Evolutionary conservation across 2,329 filamentous ascomycete species (phyloP).

Genomic region (Elsinoe arachidis): DNA sequence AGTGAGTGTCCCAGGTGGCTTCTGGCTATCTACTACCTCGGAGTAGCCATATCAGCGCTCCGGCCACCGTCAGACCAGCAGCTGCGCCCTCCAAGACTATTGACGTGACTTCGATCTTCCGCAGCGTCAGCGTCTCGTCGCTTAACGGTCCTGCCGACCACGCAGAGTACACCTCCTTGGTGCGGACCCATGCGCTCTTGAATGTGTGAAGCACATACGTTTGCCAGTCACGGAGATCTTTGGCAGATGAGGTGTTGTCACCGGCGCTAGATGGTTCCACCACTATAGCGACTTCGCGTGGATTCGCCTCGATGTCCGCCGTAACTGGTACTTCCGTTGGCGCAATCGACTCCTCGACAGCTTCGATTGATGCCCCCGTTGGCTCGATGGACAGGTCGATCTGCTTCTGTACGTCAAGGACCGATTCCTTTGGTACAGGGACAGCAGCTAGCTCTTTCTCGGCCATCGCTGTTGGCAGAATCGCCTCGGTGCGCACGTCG

Average conservation of each 20-base stretch:
- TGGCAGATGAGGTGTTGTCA: neutral
- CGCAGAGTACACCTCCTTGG: constrained; percentile 5
- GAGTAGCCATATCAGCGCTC: constrained; percentile 28
- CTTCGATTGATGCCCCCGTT: constrained; percentile 16
- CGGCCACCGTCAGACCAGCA: constrained; percentile 31
- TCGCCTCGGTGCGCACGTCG: neutral
- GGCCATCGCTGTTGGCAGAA: neutral
- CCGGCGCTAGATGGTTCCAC: neutral
- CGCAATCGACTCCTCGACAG: constrained; percentile 5
- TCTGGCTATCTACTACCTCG: constrained; percentile 18
- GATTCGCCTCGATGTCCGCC: neutral
- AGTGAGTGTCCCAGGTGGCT: constrained; percentile 28
- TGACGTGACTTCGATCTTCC: constrained; percentile 39
- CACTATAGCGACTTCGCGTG: constrained; percentile 4
- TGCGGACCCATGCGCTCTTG: neutral
- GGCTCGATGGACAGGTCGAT: constrained; percentile 21
- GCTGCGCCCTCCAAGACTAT: constrained; percentile 37
- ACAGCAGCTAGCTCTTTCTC: neutral
- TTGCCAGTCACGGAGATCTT: neutral
- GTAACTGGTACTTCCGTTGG: too few species aligned
- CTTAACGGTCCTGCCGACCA: constrained; percentile 31
- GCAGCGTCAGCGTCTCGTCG: constrained; percentile 33
- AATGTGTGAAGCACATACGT: constrained; percentile 18
- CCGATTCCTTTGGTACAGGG: neutral
- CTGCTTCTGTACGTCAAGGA: constrained; percentile 18